These are phyloP conservation scores for Pythium periplocum DNA, from an alignment of 352 stramenopile genomes.

Conservation along the genomic window DNA sequence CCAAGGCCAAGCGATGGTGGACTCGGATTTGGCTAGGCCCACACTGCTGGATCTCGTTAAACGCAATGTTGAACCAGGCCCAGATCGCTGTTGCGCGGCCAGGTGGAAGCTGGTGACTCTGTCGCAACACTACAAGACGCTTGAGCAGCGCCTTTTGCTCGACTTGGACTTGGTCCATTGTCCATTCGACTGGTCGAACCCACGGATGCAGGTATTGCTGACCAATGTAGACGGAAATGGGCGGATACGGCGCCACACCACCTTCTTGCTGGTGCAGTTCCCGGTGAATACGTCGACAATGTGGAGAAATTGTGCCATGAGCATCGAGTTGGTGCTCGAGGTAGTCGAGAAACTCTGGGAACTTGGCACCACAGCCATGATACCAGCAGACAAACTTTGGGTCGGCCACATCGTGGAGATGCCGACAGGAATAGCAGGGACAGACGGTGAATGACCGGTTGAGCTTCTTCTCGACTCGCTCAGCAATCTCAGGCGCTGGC, in stretches of 20 bases:
- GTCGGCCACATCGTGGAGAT: conserved; percentile 1
- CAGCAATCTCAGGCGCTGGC: conserved; percentile 6
- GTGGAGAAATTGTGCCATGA: conserved; percentile 37
- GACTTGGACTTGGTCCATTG: conserved; percentile 32
- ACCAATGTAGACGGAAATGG: conserved; percentile 48
- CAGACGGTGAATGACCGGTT: conserved; percentile 1
- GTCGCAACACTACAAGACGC: conserved; percentile 5
- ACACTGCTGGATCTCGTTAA: conserved; percentile 29
- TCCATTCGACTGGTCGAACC: conserved; percentile 35
- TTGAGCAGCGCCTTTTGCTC: conserved; percentile 28
- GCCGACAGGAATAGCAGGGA: conserved; percentile 8
- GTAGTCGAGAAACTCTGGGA: conserved; percentile 32
- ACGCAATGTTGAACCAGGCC: conserved; percentile 33
- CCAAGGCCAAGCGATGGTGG: conserved; percentile 51
- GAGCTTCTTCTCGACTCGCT: conserved; percentile 8
- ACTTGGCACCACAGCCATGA: conserved; percentile 21
- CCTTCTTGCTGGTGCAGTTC: conserved; percentile 33
- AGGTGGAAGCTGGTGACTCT: too few species aligned
- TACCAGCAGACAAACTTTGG: conserved; percentile 8
- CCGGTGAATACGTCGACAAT: conserved; percentile 29
- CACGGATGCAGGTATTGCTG: conserved; percentile 33
- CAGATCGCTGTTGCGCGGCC: conserved; percentile 6
- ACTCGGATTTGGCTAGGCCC: conserved; percentile 33
- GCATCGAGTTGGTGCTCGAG: conserved; percentile 53
- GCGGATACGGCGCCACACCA: conserved; percentile 24